Conservation (phyloP, 2,329 filamentous ascomycete genomes). For the Colletotrichum cereale region DNA sequence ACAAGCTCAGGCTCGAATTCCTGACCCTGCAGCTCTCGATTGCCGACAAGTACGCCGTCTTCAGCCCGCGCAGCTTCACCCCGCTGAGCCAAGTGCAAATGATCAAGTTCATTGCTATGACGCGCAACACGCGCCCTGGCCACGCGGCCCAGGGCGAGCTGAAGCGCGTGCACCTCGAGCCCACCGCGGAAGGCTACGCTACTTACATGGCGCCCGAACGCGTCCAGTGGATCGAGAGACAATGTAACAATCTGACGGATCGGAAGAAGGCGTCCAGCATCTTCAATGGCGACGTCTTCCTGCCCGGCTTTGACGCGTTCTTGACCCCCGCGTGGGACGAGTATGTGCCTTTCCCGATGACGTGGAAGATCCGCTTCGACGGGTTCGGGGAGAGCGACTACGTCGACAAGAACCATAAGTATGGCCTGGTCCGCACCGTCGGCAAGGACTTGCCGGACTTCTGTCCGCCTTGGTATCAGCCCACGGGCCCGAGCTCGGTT, state of each 20-base stretch:
- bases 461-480: conserved; percentile 5
- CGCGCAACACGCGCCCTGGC: not conserved
- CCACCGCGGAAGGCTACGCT: not conserved
- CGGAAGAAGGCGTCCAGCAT: not conserved
- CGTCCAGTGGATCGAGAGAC: not conserved
- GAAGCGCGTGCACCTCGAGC: not conserved
- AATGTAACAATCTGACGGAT: not conserved
- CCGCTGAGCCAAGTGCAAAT: not conserved
- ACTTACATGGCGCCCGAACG: not conserved
- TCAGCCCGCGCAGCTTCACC: not conserved
- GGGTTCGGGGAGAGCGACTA: not conserved
- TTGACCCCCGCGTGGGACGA: not conserved
- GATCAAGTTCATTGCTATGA: not conserved
- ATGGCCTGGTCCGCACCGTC: not conserved
- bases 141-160: not conserved
- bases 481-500: not conserved
- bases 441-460: not conserved
- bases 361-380: not conserved
- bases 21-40: not conserved
- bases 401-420: not conserved
- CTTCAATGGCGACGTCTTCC: not conserved
- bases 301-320: not conserved
- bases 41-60: not conserved
- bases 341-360: not conserved
- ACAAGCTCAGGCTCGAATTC: not conserved